phyloP scores from a whole-genome alignment of 768 basidiomycete species.

The Mycena indigotica region DNA sequence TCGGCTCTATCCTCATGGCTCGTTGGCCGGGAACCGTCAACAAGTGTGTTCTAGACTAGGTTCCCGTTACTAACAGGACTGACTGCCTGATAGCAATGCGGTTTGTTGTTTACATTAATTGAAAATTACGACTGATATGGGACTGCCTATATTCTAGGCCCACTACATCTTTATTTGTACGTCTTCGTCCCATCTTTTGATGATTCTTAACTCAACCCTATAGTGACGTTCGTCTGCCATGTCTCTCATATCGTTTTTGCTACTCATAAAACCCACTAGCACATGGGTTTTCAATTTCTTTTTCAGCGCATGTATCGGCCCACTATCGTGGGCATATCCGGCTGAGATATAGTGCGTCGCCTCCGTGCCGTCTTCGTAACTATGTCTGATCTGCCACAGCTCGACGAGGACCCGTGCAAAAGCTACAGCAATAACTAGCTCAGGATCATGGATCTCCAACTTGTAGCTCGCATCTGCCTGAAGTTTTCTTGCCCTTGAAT shows the following conservation, averaged over 20 bases:
- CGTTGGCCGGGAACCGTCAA: conserved; percentile 46
- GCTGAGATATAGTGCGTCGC: conserved; percentile 41
- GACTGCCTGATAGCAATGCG: background rate
- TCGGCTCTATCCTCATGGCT: conserved; percentile 47
- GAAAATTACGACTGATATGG: background rate
- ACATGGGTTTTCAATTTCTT: conserved; percentile 54
- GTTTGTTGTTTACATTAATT: background rate
- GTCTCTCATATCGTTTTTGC: no score
- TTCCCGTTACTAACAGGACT: background rate
- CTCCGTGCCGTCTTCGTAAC: background rate
- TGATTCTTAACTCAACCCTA: no score
- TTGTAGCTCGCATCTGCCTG: conserved; percentile 29
- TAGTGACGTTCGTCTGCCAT: no score
- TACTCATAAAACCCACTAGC: no score
- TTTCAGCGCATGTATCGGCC: conserved; percentile 48
- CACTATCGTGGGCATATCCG: conserved; percentile 48
- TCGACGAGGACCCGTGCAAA: conserved; percentile 48
- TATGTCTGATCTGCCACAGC: conserved; percentile 18
- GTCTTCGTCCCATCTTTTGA: conserved; percentile 4
- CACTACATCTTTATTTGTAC: conserved; percentile 47
- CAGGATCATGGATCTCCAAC: conserved; percentile 48
- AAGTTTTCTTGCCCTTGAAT: background rate
- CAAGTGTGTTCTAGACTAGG: conserved; percentile 31
- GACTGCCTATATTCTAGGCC: conserved; percentile 26
- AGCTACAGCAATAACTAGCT: conserved; percentile 47